Percentiles rank a stretch among this genome's conserved stretches.
Conservation (phyloP, 208 protist genomes). For the Naegleria gruberi region DNA sequence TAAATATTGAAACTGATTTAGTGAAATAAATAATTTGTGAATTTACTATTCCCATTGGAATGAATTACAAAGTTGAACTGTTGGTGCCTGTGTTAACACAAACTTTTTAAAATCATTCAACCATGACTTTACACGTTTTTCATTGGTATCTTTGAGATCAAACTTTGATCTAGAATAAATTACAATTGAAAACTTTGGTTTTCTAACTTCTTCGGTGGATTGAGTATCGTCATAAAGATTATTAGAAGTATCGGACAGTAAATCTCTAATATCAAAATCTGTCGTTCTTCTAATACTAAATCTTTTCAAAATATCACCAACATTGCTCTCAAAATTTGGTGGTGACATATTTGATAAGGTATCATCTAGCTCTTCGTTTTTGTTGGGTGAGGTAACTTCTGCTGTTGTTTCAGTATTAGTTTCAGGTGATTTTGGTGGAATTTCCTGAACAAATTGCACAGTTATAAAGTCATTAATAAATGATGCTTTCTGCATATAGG, state of each 20-base stretch:
- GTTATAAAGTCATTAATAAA: background rate
- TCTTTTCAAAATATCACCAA: background rate
- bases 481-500: background rate
- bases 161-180: background rate
- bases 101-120: background rate
- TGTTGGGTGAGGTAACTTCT: background rate
- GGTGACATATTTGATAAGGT: background rate
- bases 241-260: background rate
- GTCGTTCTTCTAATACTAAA: background rate
- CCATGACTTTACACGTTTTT: background rate
- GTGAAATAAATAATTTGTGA: no score
- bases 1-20: no score
- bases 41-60: no score
- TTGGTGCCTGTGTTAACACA: background rate
- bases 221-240: no score
- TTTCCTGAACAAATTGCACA: background rate
- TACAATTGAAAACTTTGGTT: background rate
- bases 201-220: no score
- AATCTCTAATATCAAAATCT: no score
- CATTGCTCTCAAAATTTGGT: background rate
- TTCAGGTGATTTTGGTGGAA: background rate
- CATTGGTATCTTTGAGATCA: background rate
- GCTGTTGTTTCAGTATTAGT: no score
- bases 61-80: background rate
- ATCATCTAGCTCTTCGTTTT: background rate